Conservation (phyloP, 345 rosid genomes). For the Kernera saxatilis region DNA sequence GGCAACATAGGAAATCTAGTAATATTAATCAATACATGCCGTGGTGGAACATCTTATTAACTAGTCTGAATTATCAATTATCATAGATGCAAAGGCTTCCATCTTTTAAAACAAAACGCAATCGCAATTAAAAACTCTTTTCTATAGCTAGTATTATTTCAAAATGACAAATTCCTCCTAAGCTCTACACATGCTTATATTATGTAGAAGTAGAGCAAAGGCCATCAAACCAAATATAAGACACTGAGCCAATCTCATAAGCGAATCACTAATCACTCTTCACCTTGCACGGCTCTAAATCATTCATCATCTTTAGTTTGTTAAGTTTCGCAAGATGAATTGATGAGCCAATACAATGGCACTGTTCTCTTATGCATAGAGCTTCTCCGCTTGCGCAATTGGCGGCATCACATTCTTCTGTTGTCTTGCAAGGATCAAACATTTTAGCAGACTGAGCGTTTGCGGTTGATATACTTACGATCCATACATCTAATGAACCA, state of each 20-base stretch:
- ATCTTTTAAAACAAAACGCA: no score
- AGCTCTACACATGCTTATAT: background rate
- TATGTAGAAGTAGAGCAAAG: background rate
- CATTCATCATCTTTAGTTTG: background rate
- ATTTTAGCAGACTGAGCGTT: background rate
- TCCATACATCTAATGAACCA: background rate
- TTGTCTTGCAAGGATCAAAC: background rate
- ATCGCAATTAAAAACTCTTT: background rate
- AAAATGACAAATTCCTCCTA: background rate
- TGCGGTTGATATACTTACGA: background rate
- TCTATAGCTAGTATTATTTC: background rate
- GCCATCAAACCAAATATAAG: background rate
- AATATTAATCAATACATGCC: no score
- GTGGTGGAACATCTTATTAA: no score
- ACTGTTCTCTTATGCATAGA: background rate
- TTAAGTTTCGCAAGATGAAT: background rate
- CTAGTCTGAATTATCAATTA: no score
- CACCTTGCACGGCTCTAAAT: background rate
- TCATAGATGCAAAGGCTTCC: no score
- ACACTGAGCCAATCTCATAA: background rate
- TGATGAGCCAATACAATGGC: background rate
- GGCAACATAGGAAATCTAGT: no score
- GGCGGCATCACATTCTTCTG: constrained; percentile 2
- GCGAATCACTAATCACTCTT: background rate
- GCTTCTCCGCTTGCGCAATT: background rate